Percentiles rank a stretch among this genome's conserved stretches.
phyloP scores from a whole-genome alignment of 345 rosid genomes.

The Mallotus nudiflorus region DNA sequence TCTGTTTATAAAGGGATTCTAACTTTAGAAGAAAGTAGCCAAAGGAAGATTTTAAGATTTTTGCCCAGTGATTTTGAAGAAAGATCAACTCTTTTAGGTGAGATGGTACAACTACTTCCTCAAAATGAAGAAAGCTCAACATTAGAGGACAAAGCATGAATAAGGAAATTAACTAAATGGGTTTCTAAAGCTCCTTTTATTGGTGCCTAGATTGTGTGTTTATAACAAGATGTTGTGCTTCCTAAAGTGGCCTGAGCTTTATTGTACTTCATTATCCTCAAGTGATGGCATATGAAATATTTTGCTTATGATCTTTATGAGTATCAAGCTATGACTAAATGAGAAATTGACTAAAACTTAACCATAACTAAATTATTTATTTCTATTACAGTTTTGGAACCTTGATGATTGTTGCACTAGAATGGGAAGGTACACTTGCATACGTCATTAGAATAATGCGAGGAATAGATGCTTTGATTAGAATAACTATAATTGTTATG shows the following conservation, averaged over 20 bases:
- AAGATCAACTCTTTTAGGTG: constrained; percentile 14
- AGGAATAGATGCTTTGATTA: constrained; percentile 71
- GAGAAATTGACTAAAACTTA: no score
- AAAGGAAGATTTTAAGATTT: constrained; percentile 40
- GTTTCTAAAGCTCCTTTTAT: constrained; percentile 46
- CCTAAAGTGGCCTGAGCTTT: constrained; percentile 76
- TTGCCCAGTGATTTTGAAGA: constrained; percentile 15
- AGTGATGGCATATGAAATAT: constrained; percentile 38
- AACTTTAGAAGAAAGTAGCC: constrained; percentile 47
- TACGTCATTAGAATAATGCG: constrained; percentile 69
- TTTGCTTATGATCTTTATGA: no score
- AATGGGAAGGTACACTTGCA: constrained; percentile 75
- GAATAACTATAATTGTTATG: constrained; percentile 62
- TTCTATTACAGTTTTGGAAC: constrained; percentile 73
- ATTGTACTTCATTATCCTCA: constrained; percentile 79
- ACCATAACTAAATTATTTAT: no score
- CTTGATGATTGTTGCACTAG: constrained; percentile 78
- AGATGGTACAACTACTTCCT: constrained; percentile 9
- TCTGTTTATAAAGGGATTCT: constrained; percentile 66
- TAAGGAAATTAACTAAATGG: constrained; percentile 32
- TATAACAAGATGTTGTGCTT: constrained; percentile 58
- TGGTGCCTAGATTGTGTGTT: constrained; percentile 63
- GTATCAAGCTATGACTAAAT: no score
- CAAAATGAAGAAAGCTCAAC: constrained; percentile 13
- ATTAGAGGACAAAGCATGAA: constrained; percentile 13